phyloP scores from a whole-genome alignment of 1,139 yeast species.

The Candida labiduridarum region DNA sequence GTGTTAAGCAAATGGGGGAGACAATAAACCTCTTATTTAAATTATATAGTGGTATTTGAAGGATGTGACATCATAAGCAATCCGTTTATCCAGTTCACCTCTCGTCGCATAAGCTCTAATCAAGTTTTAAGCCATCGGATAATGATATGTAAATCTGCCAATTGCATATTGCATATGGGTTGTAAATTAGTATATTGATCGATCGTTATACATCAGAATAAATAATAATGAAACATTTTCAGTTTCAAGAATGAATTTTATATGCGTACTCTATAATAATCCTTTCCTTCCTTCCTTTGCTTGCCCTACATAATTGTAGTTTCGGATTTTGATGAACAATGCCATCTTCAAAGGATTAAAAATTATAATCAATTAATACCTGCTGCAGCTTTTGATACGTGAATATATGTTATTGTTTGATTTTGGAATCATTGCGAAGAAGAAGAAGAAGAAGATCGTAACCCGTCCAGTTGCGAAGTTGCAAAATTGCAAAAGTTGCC shows the following conservation, averaged over 20 bases:
- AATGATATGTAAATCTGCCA: background rate
- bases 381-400: background rate
- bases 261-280: too few relatives aligned
- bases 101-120: too few relatives aligned
- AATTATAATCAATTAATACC: background rate
- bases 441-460: background rate
- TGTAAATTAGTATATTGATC: background rate
- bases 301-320: too few relatives aligned
- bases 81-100: too few relatives aligned
- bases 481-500: background rate
- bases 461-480: background rate
- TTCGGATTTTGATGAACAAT: too few relatives aligned
- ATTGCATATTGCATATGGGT: background rate
- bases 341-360: too few relatives aligned
- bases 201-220: too few relatives aligned
- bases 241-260: constrained; percentile 1
- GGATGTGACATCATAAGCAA: too few relatives aligned
- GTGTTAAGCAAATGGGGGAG: too few relatives aligned
- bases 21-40: too few relatives aligned
- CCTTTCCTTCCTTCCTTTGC: background rate
- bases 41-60: too few relatives aligned
- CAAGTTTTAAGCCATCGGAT: background rate
- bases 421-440: background rate
- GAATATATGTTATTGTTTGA: background rate
- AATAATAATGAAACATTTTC: background rate